Evolutionary conservation across 441 rosid genomes (phyloP).

Genomic region (Capsella rubella): DNA sequence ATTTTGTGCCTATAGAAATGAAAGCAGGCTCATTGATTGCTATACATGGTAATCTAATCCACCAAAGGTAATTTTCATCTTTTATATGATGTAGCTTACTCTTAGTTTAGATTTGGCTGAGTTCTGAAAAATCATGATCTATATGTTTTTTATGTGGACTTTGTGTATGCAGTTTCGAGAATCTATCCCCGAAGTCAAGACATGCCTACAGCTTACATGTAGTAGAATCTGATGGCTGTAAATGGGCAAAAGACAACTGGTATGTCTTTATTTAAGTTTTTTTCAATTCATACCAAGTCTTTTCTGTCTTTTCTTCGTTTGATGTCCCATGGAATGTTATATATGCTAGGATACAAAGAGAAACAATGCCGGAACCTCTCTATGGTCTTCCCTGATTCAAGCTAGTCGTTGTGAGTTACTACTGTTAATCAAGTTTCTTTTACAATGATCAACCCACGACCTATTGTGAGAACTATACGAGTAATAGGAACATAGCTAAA

Average conservation of each 20-base stretch:
- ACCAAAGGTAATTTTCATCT: conserved; percentile 69
- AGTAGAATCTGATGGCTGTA: conserved; percentile 93
- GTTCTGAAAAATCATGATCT: conserved; percentile 3
- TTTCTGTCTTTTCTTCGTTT: not conserved
- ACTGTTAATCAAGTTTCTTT: conserved; percentile 7
- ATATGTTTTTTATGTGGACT: conserved; percentile 22
- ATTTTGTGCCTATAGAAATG: conserved; percentile 86
- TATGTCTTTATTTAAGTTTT: conserved; percentile 37
- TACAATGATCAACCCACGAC: not conserved
- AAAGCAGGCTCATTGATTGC: conserved; percentile 92
- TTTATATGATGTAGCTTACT: conserved; percentile 11
- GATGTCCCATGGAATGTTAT: conserved; percentile 5
- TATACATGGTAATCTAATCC: conserved; percentile 91
- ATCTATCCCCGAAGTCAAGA: conserved; percentile 84
- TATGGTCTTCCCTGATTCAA: conserved; percentile 56
- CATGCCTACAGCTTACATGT: conserved; percentile 96
- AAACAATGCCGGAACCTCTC: conserved; percentile 79
- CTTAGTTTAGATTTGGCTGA: not conserved
- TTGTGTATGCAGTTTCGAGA: conserved; percentile 70
- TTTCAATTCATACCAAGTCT: conserved; percentile 2
- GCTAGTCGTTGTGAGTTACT: not conserved
- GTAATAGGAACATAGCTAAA: conserved; percentile 21
- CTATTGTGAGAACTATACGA: conserved; percentile 6
- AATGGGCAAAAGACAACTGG: conserved; percentile 93
- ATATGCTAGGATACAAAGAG: conserved; percentile 74